phyloP scores from a whole-genome alignment of 768 basidiomycete genomes.

The Boletus eberwhitei region DNA sequence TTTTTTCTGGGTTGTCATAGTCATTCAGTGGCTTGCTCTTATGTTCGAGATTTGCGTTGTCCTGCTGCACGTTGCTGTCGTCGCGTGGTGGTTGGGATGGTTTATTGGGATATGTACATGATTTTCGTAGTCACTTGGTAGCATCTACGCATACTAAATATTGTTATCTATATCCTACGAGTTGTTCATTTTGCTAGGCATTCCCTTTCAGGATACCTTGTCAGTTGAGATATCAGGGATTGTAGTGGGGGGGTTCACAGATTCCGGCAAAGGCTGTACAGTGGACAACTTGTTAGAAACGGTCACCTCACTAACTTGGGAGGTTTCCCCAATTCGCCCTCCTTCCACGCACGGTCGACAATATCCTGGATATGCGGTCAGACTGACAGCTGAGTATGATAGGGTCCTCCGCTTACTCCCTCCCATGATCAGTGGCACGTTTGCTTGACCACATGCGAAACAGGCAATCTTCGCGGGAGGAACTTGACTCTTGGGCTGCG shows the following conservation, averaged over 20 bases:
- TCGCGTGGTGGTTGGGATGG: conserved; percentile 79
- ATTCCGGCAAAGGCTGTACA: conserved; percentile 3
- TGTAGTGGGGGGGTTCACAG: neutral
- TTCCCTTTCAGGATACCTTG: neutral
- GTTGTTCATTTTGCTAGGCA: neutral
- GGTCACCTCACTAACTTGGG: conserved; percentile 14
- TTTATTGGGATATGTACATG: conserved; percentile 47
- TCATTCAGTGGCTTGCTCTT: conserved; percentile 68
- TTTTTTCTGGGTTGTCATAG: conserved; percentile 58
- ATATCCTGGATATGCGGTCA: conserved; percentile 43
- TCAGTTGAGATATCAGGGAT: neutral
- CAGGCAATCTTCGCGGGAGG: conserved; percentile 51
- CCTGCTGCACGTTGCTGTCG: conserved; percentile 52
- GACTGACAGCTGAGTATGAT: neutral
- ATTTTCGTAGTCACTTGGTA: conserved; percentile 1
- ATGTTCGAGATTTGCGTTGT: conserved; percentile 57
- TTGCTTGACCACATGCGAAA: conserved; percentile 56
- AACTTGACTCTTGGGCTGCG: conserved; percentile 31
- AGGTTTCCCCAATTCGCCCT: conserved; percentile 40
- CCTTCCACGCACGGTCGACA: conserved; percentile 66
- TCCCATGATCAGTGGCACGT: conserved; percentile 74
- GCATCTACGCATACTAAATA: conserved; percentile 8
- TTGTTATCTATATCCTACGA: conserved; percentile 10
- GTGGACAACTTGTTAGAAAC: neutral
- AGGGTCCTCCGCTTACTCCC: conserved; percentile 51